Evolutionary conservation across 1,139 yeast genomes (phyloP).

Genomic region (Wickerhamomyces sp.): DNA sequence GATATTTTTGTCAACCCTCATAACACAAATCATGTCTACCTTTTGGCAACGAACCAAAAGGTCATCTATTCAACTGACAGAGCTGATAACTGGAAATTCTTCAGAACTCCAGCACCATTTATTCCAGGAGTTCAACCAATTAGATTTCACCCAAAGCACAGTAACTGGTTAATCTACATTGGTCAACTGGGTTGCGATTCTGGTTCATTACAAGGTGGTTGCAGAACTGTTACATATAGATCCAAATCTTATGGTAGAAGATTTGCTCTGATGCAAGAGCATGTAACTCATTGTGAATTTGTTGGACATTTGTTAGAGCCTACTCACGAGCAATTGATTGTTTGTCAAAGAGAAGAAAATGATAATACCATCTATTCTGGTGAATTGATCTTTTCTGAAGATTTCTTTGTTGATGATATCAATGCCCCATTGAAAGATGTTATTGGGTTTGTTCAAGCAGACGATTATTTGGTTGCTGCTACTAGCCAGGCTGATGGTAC

Average conservation of each 20-base stretch:
- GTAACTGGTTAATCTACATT: conserved; percentile 64
- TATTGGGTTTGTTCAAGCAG: conserved; percentile 61
- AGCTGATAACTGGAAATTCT: conserved; percentile 50
- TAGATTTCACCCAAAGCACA: conserved; percentile 54
- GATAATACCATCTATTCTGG: conserved; percentile 30
- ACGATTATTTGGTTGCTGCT: conserved; percentile 76
- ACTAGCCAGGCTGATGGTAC: conserved; percentile 34
- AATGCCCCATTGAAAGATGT: conserved; percentile 43
- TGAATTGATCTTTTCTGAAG: conserved; percentile 50
- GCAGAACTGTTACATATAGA: conserved; percentile 46
- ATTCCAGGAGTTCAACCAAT: conserved; percentile 36
- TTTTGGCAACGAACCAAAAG: conserved; percentile 48
- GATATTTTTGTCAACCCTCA: conserved; percentile 59
- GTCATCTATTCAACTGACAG: conserved; percentile 66
- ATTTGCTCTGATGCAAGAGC: conserved; percentile 50
- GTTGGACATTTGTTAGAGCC: conserved; percentile 48
- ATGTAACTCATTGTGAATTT: conserved; percentile 62
- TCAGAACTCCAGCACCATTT: conserved; percentile 51
- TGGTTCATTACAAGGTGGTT: conserved; percentile 50
- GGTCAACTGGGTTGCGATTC: conserved; percentile 57
- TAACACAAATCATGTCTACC: conserved; percentile 59
- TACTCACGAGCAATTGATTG: conserved; percentile 49
- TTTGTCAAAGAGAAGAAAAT: conserved; percentile 48
- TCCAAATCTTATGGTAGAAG: conserved; percentile 65
- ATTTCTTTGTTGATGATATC: conserved; percentile 34